Base-by-base conservation (phyloP, 169 alveolate genomes). In the Cryptosporidium felis region DNA sequence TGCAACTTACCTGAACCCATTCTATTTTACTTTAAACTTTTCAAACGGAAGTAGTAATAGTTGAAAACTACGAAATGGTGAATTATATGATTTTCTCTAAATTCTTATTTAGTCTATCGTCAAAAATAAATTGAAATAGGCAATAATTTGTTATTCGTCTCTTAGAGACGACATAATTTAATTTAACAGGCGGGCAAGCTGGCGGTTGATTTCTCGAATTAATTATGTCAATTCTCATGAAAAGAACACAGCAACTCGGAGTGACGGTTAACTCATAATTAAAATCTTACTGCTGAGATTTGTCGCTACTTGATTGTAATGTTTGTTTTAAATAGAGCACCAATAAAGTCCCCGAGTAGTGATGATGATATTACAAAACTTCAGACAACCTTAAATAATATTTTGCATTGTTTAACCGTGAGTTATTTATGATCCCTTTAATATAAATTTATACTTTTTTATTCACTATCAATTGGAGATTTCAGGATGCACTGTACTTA, bases 1-100 rank as follows among this genome's bases (percentile, higher is more conserved):
- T n/a, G n/a, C 26, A 18, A 74, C 85, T 53, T 53, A 74, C 85
- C 85, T 74, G 85, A 74, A 74, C 85, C 85, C 85, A 74, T 74
- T 18, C 60, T 5, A 26, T 26, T 5, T 28, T n/a, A 65, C 16
- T 6, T 42, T n/a, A n/a, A 38, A n/a, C 30, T 9, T 26, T 9
- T 5, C 42, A 63, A 32, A 30, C 49, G 10, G 8, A n/a, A n/a
- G n/a, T n/a, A n/a, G n/a, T n/a, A n/a, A n/a, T n/a, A n/a, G n/a
- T n/a, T n/a, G n/a, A n/a, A n/a, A n/a, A n/a, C n/a, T n/a, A n/a
- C n/a, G n/a, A n/a, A n/a, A n/a, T n/a, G n/a, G n/a, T n/a, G n/a
- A n/a, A n/a, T n/a, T n/a, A n/a, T n/a, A n/a, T n/a, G n/a, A n/a
- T n/a, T n/a, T n/a, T n/a, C n/a, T n/a, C n/a, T n/a, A n/a, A n/a